These are phyloP conservation scores for Aurinia saxatilis DNA, from an alignment of 345 rosid genomes.

Conservation along the genomic window DNA sequence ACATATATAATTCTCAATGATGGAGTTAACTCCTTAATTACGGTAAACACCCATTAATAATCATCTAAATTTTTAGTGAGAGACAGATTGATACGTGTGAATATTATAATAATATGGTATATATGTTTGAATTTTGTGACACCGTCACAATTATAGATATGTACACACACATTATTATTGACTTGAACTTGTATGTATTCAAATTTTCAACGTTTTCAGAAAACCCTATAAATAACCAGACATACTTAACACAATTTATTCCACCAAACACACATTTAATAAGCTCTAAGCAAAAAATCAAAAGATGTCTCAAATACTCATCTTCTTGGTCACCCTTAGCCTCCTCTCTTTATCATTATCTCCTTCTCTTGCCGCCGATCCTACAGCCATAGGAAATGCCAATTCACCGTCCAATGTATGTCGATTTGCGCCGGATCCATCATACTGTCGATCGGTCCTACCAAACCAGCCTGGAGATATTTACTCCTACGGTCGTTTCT, in stretches of 20 bases:
- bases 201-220: slow-evolving; percentile 12
- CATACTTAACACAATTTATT: not conserved
- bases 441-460: slow-evolving; percentile 53
- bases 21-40: not conserved
- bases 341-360: slow-evolving; percentile 13
- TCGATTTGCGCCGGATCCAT: slow-evolving; percentile 54
- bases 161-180: slow-evolving; percentile 16
- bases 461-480: slow-evolving; percentile 41
- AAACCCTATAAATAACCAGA: slow-evolving; percentile 23
- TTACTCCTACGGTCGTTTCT: slow-evolving; percentile 49
- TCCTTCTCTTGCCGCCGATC: slow-evolving; percentile 5
- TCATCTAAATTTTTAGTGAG: not conserved
- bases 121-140: slow-evolving; percentile 24
- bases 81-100: not conserved
- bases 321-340: slow-evolving; percentile 17
- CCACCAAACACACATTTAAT: not conserved
- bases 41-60: not conserved
- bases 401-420: slow-evolving; percentile 38
- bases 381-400: not conserved
- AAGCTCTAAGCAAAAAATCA: not conserved
- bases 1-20: not conserved
- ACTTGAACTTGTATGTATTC: slow-evolving; percentile 6
- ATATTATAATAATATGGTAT: slow-evolving; percentile 20
- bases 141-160: slow-evolving; percentile 17
- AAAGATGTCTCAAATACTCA: slow-evolving; percentile 22